Evolutionary conservation across 23 red algal species (phyloP).

Genomic region (Cyanidiococcus yangmingshanensis): DNA sequence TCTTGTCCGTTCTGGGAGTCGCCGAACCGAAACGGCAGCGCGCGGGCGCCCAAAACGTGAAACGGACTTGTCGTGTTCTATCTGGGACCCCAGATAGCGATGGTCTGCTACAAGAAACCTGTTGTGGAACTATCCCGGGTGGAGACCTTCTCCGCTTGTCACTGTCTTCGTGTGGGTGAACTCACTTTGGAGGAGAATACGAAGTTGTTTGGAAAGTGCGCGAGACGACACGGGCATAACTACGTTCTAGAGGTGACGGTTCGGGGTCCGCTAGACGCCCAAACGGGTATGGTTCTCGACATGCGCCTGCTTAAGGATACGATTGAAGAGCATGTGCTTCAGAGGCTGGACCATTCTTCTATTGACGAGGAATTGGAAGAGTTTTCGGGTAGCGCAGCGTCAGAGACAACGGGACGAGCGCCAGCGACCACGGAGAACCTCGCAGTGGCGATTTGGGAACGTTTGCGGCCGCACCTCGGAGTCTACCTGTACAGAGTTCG

Average conservation of each 20-base stretch:
- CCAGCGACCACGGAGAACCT: slow-evolving; percentile 1
- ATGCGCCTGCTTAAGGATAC: neutral
- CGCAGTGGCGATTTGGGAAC: neutral
- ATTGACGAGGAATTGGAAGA: neutral
- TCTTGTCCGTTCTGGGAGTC: no score
- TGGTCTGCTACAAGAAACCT: neutral
- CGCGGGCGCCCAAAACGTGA: no score
- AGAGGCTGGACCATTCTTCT: neutral
- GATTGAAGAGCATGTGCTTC: neutral
- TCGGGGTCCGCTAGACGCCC: neutral
- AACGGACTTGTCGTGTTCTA: no score
- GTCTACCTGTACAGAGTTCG: neutral
- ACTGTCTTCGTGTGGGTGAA: neutral
- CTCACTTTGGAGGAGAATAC: neutral
- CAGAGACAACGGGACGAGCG: neutral
- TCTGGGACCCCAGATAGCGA: neutral
- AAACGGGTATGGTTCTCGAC: slow-evolving; percentile 2
- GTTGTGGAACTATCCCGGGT: neutral
- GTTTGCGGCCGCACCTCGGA: neutral
- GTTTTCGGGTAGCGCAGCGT: slow-evolving; percentile 8
- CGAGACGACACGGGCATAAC: slow-evolving; percentile 12
- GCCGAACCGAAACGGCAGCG: no score
- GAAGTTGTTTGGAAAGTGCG: slow-evolving; percentile 5
- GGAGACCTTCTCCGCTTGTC: slow-evolving; percentile 10
- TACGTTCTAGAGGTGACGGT: slow-evolving; percentile 11